These are phyloP conservation scores for Pilatotrama ljubarskyi DNA, from an alignment of 768 basidiomycete genomes.

Conservation along the genomic window DNA sequence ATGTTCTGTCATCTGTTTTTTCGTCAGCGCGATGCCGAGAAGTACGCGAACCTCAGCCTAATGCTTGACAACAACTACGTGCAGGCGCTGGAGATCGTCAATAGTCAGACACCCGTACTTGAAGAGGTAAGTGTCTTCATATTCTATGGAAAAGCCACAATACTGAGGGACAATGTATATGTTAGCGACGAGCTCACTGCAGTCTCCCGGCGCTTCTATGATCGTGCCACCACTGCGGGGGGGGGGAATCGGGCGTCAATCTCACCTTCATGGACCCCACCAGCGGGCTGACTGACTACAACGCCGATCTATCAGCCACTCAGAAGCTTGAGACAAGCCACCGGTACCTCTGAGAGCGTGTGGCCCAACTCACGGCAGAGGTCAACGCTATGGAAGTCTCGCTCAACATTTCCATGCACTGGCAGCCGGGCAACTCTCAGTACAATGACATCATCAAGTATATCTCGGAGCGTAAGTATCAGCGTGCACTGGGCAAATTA, in stretches of 20 bases:
- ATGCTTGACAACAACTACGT: conserved; percentile 31
- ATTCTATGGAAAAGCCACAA: too few relatives aligned
- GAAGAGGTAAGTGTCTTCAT: neutral
- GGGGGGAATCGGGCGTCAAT: neutral
- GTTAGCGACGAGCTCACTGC: neutral
- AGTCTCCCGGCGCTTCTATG: neutral
- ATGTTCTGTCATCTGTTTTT: conserved; percentile 36
- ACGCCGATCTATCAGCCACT: neutral
- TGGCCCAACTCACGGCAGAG: neutral
- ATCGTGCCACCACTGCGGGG: neutral
- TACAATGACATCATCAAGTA: conserved; percentile 27
- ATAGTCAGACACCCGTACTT: conserved; percentile 15
- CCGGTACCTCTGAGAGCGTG: neutral
- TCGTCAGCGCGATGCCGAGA: conserved; percentile 37
- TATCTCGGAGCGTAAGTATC: conserved; percentile 26
- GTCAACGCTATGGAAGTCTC: conserved; percentile 24
- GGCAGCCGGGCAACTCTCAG: conserved; percentile 28
- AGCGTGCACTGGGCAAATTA: conserved; percentile 34
- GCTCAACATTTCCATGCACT: conserved; percentile 30
- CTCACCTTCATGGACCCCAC: neutral
- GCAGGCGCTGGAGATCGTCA: conserved; percentile 33
- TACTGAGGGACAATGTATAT: neutral
- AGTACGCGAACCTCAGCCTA: conserved; percentile 34
- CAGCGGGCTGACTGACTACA: neutral
- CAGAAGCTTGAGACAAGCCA: neutral